phyloP scores from a whole-genome alignment of 495 filamentous ascomycete species.

The Aspergillus egyptiacus region DNA sequence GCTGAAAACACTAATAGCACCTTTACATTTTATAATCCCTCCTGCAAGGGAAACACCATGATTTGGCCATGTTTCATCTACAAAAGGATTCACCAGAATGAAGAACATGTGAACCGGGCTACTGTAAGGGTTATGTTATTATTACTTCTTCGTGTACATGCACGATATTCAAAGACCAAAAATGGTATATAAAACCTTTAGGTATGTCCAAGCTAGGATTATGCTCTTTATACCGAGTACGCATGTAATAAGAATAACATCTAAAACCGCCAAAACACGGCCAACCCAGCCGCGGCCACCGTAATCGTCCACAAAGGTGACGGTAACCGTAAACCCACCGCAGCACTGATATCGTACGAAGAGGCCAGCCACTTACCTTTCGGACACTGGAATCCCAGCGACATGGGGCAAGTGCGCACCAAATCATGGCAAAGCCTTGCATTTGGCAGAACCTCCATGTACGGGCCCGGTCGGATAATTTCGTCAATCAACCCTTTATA shows the following conservation, averaged over 20 bases:
- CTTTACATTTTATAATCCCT: no score
- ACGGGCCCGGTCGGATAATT: conserved; percentile 72
- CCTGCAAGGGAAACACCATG: no score
- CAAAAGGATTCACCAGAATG: no score
- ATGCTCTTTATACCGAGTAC: background rate
- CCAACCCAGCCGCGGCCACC: background rate
- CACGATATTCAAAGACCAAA: no score
- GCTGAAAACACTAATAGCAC: no score
- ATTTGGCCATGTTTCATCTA: no score
- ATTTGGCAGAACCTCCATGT: conserved; percentile 88
- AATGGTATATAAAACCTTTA: no score
- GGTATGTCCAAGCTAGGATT: no score
- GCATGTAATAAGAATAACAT: background rate
- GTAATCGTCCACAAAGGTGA: background rate
- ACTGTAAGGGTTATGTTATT: no score
- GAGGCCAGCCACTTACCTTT: conserved; percentile 48
- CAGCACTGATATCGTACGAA: conserved; percentile 53
- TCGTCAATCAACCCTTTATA: conserved; percentile 62
- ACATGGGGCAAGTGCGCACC: conserved; percentile 76
- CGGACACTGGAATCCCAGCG: conserved; percentile 74
- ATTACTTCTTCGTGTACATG: no score
- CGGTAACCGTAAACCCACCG: background rate
- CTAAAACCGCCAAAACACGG: conserved; percentile 4
- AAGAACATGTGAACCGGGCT: no score
- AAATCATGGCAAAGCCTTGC: conserved; percentile 77